These are phyloP conservation scores for Oxyria digyna DNA, from an alignment of 148 eudicot species.

Conservation along the genomic window DNA sequence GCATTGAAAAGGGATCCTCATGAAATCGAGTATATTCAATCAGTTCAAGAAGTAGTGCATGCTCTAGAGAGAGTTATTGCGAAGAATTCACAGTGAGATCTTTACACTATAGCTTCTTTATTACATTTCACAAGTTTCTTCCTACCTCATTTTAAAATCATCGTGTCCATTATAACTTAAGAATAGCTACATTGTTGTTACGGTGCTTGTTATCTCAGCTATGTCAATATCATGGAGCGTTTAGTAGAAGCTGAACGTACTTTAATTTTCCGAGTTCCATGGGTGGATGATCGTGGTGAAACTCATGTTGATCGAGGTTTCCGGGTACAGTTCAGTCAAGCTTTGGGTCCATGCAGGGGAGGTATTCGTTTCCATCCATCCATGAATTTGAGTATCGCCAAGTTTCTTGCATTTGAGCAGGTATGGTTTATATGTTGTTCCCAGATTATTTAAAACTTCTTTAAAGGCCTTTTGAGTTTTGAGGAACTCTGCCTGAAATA, in stretches of 20 bases:
- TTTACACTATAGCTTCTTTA: neutral
- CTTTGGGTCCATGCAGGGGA: constrained; percentile 97
- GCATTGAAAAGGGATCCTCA: constrained; percentile 93
- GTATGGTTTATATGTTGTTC: constrained; percentile 22
- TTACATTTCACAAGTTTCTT: neutral
- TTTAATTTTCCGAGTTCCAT: constrained; percentile 88
- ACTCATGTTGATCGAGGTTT: constrained; percentile 90
- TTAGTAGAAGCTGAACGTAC: constrained; percentile 91
- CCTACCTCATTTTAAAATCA: neutral
- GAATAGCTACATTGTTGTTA: neutral
- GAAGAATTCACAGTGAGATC: constrained; percentile 76
- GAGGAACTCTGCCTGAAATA: neutral
- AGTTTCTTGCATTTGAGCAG: constrained; percentile 95
- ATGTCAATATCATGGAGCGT: constrained; percentile 91
- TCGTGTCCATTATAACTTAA: neutral
- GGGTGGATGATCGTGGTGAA: constrained; percentile 96
- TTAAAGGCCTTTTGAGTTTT: neutral
- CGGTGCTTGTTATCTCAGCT: constrained; percentile 35
- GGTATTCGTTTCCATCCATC: constrained; percentile 92
- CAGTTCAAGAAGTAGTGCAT: constrained; percentile 80
- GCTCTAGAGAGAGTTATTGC: constrained; percentile 90
- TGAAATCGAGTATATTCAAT: constrained; percentile 90
- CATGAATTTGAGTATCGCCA: constrained; percentile 89
- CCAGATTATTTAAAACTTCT: neutral
- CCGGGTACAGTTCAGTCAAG: constrained; percentile 91